Conservation (phyloP, 306 rosid genomes). For the Sicyos baderoa region DNA sequence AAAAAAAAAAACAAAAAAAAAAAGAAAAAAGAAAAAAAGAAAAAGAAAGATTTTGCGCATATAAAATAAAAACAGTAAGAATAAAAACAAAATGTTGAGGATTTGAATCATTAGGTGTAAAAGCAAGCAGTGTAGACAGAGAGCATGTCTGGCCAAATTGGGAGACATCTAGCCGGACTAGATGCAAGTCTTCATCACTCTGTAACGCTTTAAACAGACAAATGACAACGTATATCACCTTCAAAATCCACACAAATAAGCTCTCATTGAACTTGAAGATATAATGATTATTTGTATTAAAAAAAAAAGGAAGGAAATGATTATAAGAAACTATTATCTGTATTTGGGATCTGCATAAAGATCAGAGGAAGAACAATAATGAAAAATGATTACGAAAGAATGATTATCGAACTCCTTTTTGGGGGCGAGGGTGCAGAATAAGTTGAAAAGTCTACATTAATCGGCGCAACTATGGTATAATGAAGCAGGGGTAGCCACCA, state of each 20-base stretch:
- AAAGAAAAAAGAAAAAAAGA: too few relatives aligned
- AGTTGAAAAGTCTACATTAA: conserved; percentile 15
- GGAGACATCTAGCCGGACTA: neutral
- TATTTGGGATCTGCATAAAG: too few relatives aligned
- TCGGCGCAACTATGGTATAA: conserved; percentile 14
- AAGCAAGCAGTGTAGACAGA: too few relatives aligned
- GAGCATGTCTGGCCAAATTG: neutral
- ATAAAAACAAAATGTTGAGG: too few relatives aligned
- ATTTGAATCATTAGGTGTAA: neutral
- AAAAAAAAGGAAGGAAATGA: too few relatives aligned
- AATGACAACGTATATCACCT: neutral
- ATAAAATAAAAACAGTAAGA: too few relatives aligned
- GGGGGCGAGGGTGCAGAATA: neutral
- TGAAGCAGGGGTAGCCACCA: conserved; percentile 5
- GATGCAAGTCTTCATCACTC: neutral
- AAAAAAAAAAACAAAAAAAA: too few relatives aligned
- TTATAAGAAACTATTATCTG: too few relatives aligned
- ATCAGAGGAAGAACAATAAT: too few relatives aligned
- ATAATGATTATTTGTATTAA: too few relatives aligned
- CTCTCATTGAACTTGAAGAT: neutral
- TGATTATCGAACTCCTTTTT: too few relatives aligned
- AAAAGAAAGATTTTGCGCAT: neutral
- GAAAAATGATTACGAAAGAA: too few relatives aligned
- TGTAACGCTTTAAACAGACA: neutral
- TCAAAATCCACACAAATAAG: neutral